Conservation (phyloP, 2,329 filamentous ascomycete genomes). For the Ascosphaera acerosa region DNA sequence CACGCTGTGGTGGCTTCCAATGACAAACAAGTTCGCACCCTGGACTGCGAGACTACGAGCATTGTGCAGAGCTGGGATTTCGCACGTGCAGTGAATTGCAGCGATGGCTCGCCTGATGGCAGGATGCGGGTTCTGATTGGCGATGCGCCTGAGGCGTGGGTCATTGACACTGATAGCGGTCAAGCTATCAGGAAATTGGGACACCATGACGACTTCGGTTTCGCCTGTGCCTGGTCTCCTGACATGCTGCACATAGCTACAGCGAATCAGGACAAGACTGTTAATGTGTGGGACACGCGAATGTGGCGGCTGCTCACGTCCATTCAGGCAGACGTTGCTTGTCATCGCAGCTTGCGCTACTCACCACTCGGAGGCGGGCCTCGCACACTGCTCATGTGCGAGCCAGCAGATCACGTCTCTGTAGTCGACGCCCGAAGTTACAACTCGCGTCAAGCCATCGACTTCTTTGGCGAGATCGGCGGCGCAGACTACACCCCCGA, state of each 20-base stretch:
- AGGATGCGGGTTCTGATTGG: conserved; percentile 21
- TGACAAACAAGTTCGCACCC: conserved; percentile 27
- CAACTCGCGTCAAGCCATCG: conserved; percentile 17
- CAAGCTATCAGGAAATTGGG: conserved; percentile 14
- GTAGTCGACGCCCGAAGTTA: conserved; percentile 21
- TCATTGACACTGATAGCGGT: conserved; percentile 20
- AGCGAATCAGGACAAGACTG: conserved; percentile 21
- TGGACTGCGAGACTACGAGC: conserved; percentile 25
- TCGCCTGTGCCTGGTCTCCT: conserved; percentile 22
- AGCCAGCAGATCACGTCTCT: conserved; percentile 20
- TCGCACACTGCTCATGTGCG: conserved; percentile 18
- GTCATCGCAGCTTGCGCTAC: conserved; percentile 19
- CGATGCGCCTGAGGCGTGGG: conserved; percentile 18
- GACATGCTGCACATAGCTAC: conserved; percentile 23
- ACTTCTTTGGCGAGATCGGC: conserved; percentile 23
- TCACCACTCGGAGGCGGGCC: conserved; percentile 21
- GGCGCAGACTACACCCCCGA: conserved; percentile 20
- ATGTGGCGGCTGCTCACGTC: conserved; percentile 17
- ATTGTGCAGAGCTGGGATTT: conserved; percentile 16
- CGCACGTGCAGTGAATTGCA: conserved; percentile 20
- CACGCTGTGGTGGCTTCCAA: conserved; percentile 32
- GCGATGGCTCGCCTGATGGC: conserved; percentile 19
- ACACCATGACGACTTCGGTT: conserved; percentile 20
- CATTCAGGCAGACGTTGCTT: conserved; percentile 20
- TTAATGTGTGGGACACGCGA: conserved; percentile 22